Evolutionary conservation across 2,329 filamentous ascomycete genomes (phyloP).

Genomic region (Ceratocystis alfenasii): DNA sequence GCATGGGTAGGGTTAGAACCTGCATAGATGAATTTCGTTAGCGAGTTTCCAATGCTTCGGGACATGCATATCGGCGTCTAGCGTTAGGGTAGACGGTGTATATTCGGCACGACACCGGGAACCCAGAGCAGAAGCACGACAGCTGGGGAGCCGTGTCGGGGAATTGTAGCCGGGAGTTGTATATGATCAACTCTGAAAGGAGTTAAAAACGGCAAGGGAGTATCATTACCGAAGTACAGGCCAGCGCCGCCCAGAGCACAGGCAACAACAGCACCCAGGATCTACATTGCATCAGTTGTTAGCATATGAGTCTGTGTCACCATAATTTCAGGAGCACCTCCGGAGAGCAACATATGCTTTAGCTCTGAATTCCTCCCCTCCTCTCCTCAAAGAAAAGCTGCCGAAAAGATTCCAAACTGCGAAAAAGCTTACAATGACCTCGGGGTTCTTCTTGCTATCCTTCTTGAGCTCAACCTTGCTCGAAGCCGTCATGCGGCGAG

Average conservation of each 20-base stretch:
- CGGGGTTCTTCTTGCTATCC: slow-evolving; percentile 45
- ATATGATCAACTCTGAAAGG: neutral
- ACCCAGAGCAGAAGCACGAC: no score
- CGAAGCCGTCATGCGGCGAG: slow-evolving; percentile 38
- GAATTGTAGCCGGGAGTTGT: neutral
- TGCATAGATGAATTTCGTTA: slow-evolving; percentile 28
- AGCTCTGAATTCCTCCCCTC: neutral
- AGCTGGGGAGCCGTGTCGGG: neutral
- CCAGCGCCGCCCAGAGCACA: slow-evolving; percentile 78
- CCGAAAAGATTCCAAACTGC: neutral
- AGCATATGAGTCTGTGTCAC: neutral
- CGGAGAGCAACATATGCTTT: neutral
- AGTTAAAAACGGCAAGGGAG: neutral
- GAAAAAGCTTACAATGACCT: slow-evolving; percentile 29
- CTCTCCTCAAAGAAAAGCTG: no score
- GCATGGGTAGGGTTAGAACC: slow-evolving; percentile 75
- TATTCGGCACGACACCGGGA: neutral
- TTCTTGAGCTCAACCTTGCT: slow-evolving; percentile 41
- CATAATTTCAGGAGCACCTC: neutral
- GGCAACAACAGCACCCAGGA: slow-evolving; percentile 84
- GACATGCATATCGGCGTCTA: neutral
- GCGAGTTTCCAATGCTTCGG: neutral
- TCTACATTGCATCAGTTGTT: slow-evolving; percentile 38
- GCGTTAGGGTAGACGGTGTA: neutral
- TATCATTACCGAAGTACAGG: slow-evolving; percentile 64